These are phyloP conservation scores for Santalum album DNA, from an alignment of 164 flowering plant genomes.

Conservation along the genomic window DNA sequence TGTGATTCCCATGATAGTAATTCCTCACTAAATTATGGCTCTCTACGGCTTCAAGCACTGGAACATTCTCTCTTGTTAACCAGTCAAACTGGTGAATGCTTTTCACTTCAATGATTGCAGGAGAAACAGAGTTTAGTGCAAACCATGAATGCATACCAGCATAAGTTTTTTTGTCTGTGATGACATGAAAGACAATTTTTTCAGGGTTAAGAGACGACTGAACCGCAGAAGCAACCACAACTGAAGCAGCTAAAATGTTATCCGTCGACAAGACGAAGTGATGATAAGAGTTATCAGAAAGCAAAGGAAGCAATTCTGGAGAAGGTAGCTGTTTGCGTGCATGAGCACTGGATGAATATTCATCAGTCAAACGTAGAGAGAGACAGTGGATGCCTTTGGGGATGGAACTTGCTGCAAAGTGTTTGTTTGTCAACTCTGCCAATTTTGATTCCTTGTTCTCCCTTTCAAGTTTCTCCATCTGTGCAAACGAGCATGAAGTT, in stretches of 20 bases:
- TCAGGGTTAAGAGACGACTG: conserved; percentile 66
- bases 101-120: conserved; percentile 89
- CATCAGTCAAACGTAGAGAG: conserved; percentile 88
- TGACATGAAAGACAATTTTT: conserved; percentile 84
- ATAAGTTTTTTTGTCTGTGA: conserved; percentile 97
- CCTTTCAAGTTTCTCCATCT: conserved; percentile 87
- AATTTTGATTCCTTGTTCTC: conserved; percentile 73
- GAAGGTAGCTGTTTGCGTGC: conserved; percentile 93
- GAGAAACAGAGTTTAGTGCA: conserved; percentile 77
- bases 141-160: conserved; percentile 99
- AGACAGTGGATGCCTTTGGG: conserved; percentile 94
- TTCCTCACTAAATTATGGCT: conserved; percentile 57
- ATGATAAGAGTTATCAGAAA: conserved; percentile 75
- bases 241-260: conserved; percentile 96
- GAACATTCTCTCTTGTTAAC: conserved; percentile 93
- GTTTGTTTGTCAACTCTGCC: conserved; percentile 88
- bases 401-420: conserved; percentile 87
- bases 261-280: conserved; percentile 86
- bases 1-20: conserved; percentile 90
- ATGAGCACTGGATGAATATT: conserved; percentile 94
- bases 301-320: conserved; percentile 85
- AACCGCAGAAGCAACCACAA: conserved; percentile 83
- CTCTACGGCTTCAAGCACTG: conserved; percentile 96
- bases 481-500: conserved; percentile 8
- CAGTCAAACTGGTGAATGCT: conserved; percentile 97